phyloP scores from a whole-genome alignment of 768 basidiomycete species.

The Daedalea quercina region DNA sequence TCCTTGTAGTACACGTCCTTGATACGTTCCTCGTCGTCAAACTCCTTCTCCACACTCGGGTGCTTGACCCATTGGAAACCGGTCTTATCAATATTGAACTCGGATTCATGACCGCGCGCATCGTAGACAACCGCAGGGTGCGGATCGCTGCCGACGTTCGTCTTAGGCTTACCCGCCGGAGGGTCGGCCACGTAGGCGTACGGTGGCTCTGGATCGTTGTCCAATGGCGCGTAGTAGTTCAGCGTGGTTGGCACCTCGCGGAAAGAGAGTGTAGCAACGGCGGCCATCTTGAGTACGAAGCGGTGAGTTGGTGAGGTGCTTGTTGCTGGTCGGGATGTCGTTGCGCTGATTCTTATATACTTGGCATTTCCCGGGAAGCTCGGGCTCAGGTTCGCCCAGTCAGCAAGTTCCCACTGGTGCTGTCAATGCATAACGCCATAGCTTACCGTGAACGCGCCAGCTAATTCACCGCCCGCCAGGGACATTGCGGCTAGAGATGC shows the following conservation, averaged over 20 bases:
- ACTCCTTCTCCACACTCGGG: slow-evolving; percentile 11
- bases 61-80: slow-evolving; percentile 37
- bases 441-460: neutral
- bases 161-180: slow-evolving; percentile 14
- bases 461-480: neutral
- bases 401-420: neutral
- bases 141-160: slow-evolving; percentile 25
- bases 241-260: slow-evolving; percentile 29
- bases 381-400: neutral
- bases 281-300: slow-evolving; percentile 11
- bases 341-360: neutral
- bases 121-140: slow-evolving; percentile 23
- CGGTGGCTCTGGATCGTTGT: slow-evolving; percentile 20
- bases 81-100: slow-evolving; percentile 27
- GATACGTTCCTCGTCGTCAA: slow-evolving; percentile 31
- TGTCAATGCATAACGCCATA: neutral
- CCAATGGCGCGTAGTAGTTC: slow-evolving; percentile 26
- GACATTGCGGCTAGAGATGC: no score
- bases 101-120: slow-evolving; percentile 24
- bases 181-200: slow-evolving; percentile 28
- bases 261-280: slow-evolving; percentile 19
- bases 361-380: neutral
- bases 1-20: slow-evolving; percentile 34
- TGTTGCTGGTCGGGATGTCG: neutral
- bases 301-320: neutral